Evolutionary conservation across 2,329 filamentous ascomycete genomes (phyloP), one percentile per base, ranked within the genome.

Genomic region (Pseudogymnoascus sp.): DNA sequence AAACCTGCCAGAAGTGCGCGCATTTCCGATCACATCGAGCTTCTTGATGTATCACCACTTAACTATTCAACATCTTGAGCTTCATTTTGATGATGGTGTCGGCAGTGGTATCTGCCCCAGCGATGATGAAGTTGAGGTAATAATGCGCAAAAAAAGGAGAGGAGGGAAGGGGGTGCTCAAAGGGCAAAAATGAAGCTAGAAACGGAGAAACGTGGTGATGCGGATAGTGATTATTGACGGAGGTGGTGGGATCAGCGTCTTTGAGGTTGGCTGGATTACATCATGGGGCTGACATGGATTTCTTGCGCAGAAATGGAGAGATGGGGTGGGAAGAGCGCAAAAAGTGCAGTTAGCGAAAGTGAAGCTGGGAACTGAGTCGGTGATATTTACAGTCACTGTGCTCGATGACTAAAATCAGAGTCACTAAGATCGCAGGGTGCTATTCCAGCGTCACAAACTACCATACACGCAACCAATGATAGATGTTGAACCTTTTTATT

Each of bases 401-500:
- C 26, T 30, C 9, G n/a, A 30, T 30, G 8, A 10, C 45, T 30
- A 2, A 2, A 2, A 12, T 6, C 9, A 52, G 3, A 30, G 45
- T 30, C 26, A 52, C 26, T 7, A 10, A 30, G 9, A 52, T 52
- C 45, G 13, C 23, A 52, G 12, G 5, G 3, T 8, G 10, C 7
- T 13, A 30, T 5, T 5, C 19, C 18, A 3, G 1, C 39, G 2
- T 9, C 39, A 45, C 18, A 45, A 23, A 45, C 39, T n/a, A 28
- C 6, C 23, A 28, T 3, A 12, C 23, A 18, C 4, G 13, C 3
- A 28, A 30, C 1, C 21, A 5, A 12, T 2, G 2, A 52, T 3
- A 28, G 45, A 52, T 52, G 45, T 52, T 52, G 45, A 52, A 52
- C 45, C 26, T 3, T 52, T 52, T 52, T 10, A 52, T 52, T 52